Conservation (phyloP, 2,329 filamentous ascomycete species). For the Cordyceps farinosa region DNA sequence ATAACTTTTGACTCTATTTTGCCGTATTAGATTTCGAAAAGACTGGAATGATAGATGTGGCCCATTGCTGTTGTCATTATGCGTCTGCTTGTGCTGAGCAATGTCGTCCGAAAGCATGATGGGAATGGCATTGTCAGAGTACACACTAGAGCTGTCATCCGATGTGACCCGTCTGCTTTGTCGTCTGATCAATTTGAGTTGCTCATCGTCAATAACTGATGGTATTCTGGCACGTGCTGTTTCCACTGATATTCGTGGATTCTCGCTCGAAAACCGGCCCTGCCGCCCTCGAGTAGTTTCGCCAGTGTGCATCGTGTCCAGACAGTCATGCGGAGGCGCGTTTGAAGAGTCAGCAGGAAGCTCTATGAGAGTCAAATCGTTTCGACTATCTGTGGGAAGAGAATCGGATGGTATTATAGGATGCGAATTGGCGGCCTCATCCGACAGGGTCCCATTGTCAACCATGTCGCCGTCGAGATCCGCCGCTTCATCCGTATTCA, state of each 20-base stretch:
- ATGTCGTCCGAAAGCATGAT: conserved; percentile 34
- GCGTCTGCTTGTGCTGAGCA: conserved; percentile 12
- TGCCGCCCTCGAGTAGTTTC: neutral
- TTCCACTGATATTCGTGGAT: neutral
- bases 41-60: conserved; percentile 11
- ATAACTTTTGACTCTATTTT: conserved; percentile 9
- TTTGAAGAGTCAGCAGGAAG: conserved; percentile 10
- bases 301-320: neutral
- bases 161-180: conserved; percentile 21
- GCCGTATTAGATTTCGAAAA: conserved; percentile 19
- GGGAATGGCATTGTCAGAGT: conserved; percentile 38
- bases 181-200: neutral
- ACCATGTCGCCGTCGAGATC: neutral
- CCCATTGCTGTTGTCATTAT: conserved; percentile 16
- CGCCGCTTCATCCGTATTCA: conserved; percentile 13
- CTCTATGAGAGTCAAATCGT: neutral
- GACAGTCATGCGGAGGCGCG: conserved; percentile 12
- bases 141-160: conserved; percentile 28
- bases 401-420: conserved; percentile 16
- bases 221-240: neutral
- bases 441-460: neutral
- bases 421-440: neutral
- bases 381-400: no score
- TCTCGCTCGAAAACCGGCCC: neutral
- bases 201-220: conserved; percentile 11